Conservation (phyloP, 169 alveolate species). For the Condylostoma magnum region DNA sequence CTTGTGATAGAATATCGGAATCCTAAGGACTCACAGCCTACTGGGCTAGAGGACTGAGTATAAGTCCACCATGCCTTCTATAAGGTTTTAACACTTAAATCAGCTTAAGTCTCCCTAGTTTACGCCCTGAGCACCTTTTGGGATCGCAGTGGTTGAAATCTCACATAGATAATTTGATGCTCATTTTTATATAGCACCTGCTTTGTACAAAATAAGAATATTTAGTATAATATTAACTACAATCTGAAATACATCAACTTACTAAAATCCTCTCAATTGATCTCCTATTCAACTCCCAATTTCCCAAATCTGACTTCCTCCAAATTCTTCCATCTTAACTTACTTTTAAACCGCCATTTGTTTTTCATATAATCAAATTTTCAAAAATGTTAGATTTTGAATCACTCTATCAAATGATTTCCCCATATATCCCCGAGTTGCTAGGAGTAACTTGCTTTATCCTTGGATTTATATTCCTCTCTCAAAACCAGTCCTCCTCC, state of each 20-base stretch:
- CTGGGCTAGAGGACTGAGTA: slow-evolving; percentile 88
- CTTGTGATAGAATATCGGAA: slow-evolving; percentile 63
- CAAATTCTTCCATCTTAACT: no score
- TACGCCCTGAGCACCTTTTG: slow-evolving; percentile 93
- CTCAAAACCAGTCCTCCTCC: neutral
- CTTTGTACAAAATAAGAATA: no score
- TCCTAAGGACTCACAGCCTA: slow-evolving; percentile 83
- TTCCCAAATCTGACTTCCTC: no score
- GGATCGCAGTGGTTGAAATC: slow-evolving; percentile 95
- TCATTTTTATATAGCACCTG: no score
- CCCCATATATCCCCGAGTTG: slow-evolving; percentile 28
- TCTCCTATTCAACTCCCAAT: no score
- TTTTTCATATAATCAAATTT: no score
- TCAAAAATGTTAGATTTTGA: no score
- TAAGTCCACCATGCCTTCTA: slow-evolving; percentile 85
- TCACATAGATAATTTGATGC: slow-evolving; percentile 86
- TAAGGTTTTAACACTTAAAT: slow-evolving; percentile 58
- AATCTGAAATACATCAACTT: no score
- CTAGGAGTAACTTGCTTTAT: slow-evolving; percentile 19
- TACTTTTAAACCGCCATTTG: no score
- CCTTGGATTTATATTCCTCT: neutral
- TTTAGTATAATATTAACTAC: no score
- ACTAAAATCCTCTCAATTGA: no score
- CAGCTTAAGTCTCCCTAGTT: slow-evolving; percentile 75
- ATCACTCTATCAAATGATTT: neutral